Conservation (phyloP, 1,139 yeast genomes). For the Suhomyces anneliseae region DNA sequence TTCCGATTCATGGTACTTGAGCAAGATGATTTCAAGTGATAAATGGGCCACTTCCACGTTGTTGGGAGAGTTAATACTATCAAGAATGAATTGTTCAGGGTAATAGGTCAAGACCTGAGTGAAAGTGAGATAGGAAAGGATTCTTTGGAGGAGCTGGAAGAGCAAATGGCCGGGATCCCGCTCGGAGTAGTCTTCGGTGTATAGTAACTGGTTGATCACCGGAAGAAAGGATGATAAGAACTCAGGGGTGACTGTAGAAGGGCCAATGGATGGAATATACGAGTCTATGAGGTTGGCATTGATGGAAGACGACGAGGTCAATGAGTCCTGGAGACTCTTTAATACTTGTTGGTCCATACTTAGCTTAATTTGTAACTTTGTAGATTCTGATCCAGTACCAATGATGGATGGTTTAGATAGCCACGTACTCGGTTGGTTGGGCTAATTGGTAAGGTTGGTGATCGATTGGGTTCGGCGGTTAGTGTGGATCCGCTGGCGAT, state of each 20-base stretch:
- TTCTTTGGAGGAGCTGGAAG: constrained; percentile 23
- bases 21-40: constrained; percentile 22
- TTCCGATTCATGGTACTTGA: constrained; percentile 18
- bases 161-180: constrained; percentile 25
- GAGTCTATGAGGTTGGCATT: constrained; percentile 3
- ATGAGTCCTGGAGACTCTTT: background rate
- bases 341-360: background rate
- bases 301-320: background rate
- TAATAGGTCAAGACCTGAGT: constrained; percentile 21
- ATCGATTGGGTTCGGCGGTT: no score
- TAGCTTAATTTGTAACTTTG: background rate
- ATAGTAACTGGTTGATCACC: constrained; percentile 13
- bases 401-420: no score
- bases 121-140: constrained; percentile 21
- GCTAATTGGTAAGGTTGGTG: no score
- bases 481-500: no score
- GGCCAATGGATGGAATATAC: constrained; percentile 6
- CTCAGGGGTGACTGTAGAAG: constrained; percentile 2
- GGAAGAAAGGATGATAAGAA: constrained; percentile 5
- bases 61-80: constrained; percentile 9
- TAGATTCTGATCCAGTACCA: no score
- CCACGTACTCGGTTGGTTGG: no score
- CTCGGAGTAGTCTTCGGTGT: constrained; percentile 6
- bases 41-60: constrained; percentile 12
- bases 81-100: constrained; percentile 23